Percentiles rank a stretch among this genome's conserved stretches.
Evolutionary conservation across 345 rosid genomes (phyloP).

Genomic region (Sapria himalayana): DNA sequence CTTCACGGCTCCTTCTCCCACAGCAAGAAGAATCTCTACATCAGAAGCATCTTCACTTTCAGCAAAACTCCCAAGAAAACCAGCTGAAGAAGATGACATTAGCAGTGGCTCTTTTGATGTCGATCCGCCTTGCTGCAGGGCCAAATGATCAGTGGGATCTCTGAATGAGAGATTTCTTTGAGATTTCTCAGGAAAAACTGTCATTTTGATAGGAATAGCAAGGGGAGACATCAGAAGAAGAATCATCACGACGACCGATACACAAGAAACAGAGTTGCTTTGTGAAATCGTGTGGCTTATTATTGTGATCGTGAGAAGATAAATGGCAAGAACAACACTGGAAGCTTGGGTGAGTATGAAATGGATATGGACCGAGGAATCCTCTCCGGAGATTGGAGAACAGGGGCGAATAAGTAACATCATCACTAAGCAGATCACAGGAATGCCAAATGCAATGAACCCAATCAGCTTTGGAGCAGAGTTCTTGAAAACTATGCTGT

Average conservation of each 20-base stretch:
- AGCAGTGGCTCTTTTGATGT: constrained; percentile 29
- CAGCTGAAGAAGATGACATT: constrained; percentile 47
- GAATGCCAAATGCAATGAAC: constrained; percentile 56
- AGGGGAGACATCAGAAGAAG: constrained; percentile 52
- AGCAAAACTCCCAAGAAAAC: constrained; percentile 35
- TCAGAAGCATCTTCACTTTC: constrained; percentile 34
- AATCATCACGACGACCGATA: constrained; percentile 38
- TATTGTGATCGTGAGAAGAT: constrained; percentile 35
- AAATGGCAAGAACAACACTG: constrained; percentile 48
- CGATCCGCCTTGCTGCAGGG: constrained; percentile 20
- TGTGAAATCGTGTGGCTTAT: constrained; percentile 22
- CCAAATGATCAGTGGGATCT: constrained; percentile 39
- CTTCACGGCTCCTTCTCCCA: constrained; percentile 68
- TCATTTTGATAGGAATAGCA: constrained; percentile 84
- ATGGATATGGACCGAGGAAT: constrained; percentile 57
- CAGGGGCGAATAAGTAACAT: constrained; percentile 68
- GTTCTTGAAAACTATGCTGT: constrained; percentile 29
- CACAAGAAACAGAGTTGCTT: constrained; percentile 21
- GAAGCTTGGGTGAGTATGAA: constrained; percentile 47
- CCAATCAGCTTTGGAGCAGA: constrained; percentile 48
- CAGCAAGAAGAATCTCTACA: constrained; percentile 42
- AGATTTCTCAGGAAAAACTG: constrained; percentile 38
- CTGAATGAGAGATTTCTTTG: constrained; percentile 19
- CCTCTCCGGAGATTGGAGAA: constrained; percentile 72
- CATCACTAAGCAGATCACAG: constrained; percentile 39